A percentile compares a stretch with the other conserved stretches of the same genome.
phyloP scores from a whole-genome alignment of 495 filamentous ascomycete species.

The Talaromyces borbonicus region DNA sequence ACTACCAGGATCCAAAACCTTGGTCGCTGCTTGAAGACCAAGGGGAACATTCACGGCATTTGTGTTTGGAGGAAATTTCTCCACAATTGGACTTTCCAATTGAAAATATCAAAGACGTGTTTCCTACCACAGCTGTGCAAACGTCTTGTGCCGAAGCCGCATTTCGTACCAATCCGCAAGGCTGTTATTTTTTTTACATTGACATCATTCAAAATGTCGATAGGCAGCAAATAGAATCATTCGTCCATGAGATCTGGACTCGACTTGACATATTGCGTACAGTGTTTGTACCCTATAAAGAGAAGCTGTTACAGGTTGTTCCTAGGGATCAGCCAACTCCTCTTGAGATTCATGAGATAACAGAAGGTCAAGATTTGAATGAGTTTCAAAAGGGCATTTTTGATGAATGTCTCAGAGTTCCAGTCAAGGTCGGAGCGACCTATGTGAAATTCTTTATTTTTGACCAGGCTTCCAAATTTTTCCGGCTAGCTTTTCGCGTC shows the following conservation, averaged over 20 bases:
- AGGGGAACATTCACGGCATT: background rate
- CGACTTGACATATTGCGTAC: background rate
- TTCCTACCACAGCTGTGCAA: background rate
- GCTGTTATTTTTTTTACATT: background rate
- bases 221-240: background rate
- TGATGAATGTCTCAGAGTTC: background rate
- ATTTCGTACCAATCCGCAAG: background rate
- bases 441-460: background rate
- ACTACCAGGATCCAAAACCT: background rate
- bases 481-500: constrained; percentile 38
- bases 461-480: background rate
- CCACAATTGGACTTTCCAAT: background rate
- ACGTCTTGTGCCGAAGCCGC: background rate
- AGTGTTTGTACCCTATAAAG: background rate
- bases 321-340: background rate
- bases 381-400: background rate
- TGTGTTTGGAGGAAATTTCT: background rate
- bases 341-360: background rate
- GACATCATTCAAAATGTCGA: background rate
- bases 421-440: background rate
- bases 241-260: background rate
- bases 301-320: background rate
- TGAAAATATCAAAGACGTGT: background rate
- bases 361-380: background rate
- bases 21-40: background rate